Evolutionary conservation across 1,139 yeast genomes (phyloP).

Genomic region (Sugiyamaella neomexicana): DNA sequence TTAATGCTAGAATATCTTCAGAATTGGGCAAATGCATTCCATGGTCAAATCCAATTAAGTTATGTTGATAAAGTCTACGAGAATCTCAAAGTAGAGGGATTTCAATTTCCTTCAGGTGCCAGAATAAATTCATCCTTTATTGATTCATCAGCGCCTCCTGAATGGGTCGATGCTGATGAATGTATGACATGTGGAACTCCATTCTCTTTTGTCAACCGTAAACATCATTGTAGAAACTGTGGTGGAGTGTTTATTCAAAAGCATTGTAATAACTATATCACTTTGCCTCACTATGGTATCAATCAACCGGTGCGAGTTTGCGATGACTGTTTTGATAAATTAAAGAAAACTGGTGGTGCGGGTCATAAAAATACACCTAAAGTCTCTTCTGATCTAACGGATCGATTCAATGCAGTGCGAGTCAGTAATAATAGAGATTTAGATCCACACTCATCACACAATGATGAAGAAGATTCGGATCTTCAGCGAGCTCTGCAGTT

Average conservation of each 20-base stretch:
- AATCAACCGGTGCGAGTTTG: conserved; percentile 90
- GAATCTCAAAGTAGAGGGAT: conserved; percentile 57
- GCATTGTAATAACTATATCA: conserved; percentile 69
- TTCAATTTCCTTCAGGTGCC: conserved; percentile 57
- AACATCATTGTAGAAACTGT: conserved; percentile 96
- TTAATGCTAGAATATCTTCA: conserved; percentile 65
- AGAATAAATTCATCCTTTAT: conserved; percentile 56
- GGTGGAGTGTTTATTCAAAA: conserved; percentile 92
- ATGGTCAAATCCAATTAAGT: conserved; percentile 63
- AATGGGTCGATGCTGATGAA: conserved; percentile 93
- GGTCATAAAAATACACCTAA: conserved; percentile 1
- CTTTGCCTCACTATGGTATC: conserved; percentile 83
- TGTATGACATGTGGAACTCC: conserved; percentile 91
- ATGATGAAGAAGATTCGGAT: conserved; percentile 70
- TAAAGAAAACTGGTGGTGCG: background rate
- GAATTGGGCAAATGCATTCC: conserved; percentile 75
- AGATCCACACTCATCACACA: conserved; percentile 21
- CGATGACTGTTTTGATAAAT: conserved; percentile 75
- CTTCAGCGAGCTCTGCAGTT: conserved; percentile 74
- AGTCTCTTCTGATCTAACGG: background rate
- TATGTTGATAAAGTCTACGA: conserved; percentile 66
- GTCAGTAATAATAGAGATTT: conserved; percentile 22
- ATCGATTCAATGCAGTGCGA: conserved; percentile 2
- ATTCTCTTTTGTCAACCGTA: conserved; percentile 80
- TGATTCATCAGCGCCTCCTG: conserved; percentile 94